phyloP scores from a whole-genome alignment of 257 asterid species.

The Asclepias syriaca region DNA sequence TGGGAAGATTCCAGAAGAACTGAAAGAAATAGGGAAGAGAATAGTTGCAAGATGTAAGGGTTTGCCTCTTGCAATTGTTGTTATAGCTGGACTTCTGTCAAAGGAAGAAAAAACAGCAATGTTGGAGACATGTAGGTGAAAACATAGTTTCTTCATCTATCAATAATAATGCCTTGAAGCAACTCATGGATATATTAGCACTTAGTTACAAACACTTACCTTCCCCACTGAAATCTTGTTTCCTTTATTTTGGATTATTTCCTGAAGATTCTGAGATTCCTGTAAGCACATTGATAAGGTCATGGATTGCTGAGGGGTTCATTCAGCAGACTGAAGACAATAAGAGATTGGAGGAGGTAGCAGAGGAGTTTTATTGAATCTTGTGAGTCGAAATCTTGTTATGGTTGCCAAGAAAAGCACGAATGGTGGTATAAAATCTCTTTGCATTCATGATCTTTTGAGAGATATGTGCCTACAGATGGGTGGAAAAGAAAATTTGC shows the following conservation, averaged over 20 bases:
- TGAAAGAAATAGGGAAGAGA: not conserved
- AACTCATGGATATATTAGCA: not conserved
- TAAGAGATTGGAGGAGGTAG: conserved; percentile 2
- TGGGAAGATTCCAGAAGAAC: not conserved
- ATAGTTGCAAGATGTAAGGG: not conserved
- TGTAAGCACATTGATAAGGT: not conserved
- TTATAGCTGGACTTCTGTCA: conserved; percentile 6
- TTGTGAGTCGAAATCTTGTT: not conserved
- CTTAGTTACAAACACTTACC: conserved; percentile 9
- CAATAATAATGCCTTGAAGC: not conserved
- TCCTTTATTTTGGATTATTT: conserved; percentile 10
- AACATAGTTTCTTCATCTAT: not conserved
- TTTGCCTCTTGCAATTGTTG: not conserved
- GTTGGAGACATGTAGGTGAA: not conserved
- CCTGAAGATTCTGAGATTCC: conserved; percentile 1
- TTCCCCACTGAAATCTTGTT: not conserved
- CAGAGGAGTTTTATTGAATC: conserved; percentile 3
- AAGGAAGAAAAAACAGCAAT: not conserved
- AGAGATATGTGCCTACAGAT: not conserved
- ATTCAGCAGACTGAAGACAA: not conserved
- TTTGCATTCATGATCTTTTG: conserved; percentile 2
- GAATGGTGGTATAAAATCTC: not conserved
- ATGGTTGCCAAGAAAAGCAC: not conserved
- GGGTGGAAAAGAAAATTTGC: not conserved
- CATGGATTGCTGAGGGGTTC: conserved; percentile 15